Evolutionary conservation across 176 grass and related monocot species (phyloP).

Genomic region (Lolium rigidum): DNA sequence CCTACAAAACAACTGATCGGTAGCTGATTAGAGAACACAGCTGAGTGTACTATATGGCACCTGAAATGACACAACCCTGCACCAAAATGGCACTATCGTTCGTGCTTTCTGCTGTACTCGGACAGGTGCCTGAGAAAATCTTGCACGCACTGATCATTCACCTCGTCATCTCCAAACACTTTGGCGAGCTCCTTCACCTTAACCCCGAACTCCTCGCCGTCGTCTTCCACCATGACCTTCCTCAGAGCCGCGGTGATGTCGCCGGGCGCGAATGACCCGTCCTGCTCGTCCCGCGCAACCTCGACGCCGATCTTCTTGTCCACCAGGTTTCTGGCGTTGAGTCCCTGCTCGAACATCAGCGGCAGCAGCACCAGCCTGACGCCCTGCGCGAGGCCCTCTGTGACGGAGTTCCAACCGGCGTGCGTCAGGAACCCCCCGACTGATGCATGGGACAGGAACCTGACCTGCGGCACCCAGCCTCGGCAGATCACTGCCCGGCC

Average conservation of each 20-base stretch:
- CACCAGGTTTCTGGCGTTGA: slow-evolving; percentile 59
- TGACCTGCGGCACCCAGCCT: slow-evolving; percentile 63
- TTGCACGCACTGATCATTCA: slow-evolving; percentile 48
- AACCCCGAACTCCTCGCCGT: slow-evolving; percentile 35
- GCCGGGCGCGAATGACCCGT: slow-evolving; percentile 54
- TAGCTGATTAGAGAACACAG: too few relatives aligned
- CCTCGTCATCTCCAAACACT: slow-evolving; percentile 57
- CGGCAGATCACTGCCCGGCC: slow-evolving; percentile 41
- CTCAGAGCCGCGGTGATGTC: slow-evolving; percentile 54
- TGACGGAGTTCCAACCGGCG: slow-evolving; percentile 60
- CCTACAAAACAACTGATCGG: too few relatives aligned
- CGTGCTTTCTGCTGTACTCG: slow-evolving; percentile 22
- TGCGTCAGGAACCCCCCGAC: slow-evolving; percentile 71
- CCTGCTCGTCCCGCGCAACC: slow-evolving; percentile 51
- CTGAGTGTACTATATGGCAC: too few relatives aligned
- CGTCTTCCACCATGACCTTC: slow-evolving; percentile 55
- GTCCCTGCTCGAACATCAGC: slow-evolving; percentile 66
- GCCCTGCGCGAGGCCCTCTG: slow-evolving; percentile 55
- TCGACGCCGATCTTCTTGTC: slow-evolving; percentile 53
- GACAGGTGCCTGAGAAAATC: slow-evolving; percentile 47
- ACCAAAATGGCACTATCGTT: background rate
- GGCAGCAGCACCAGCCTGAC: slow-evolving; percentile 61
- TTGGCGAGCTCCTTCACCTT: slow-evolving; percentile 47
- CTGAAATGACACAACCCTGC: too few relatives aligned
- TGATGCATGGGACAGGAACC: slow-evolving; percentile 51